These are phyloP conservation scores for Alternaria sp. DNA, from an alignment of 2,329 filamentous ascomycete genomes.

Conservation along the genomic window DNA sequence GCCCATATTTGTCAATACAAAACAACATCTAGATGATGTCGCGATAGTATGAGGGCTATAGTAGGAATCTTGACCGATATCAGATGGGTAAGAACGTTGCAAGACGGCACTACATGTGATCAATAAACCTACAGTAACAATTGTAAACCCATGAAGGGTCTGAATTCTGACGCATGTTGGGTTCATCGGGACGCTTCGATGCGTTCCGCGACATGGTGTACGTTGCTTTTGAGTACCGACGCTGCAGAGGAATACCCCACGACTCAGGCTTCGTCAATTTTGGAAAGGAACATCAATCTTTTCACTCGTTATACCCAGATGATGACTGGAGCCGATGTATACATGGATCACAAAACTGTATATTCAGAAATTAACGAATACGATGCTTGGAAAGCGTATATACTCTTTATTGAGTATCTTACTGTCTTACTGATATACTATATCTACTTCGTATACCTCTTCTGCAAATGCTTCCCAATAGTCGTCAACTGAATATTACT, in stretches of 20 bases:
- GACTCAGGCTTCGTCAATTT: background rate
- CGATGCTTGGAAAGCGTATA: no score
- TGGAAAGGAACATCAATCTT: background rate
- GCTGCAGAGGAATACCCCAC: rapidly evolving
- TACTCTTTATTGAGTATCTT: no score
- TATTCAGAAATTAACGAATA: no score
- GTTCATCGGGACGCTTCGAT: background rate
- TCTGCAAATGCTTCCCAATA: constrained; percentile 73
- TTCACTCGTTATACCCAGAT: background rate
- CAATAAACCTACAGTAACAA: background rate
- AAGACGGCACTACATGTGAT: background rate
- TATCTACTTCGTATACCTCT: constrained; percentile 66
- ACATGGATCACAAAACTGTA: no score
- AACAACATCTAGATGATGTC: background rate
- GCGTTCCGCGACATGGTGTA: background rate
- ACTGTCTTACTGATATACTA: no score
- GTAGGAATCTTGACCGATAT: background rate
- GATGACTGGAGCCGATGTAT: no score
- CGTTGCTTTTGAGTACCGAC: background rate
- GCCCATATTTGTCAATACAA: background rate
- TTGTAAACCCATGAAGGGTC: background rate
- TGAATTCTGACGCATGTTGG: background rate
- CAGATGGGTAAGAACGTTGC: background rate
- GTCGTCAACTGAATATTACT: constrained; percentile 76
- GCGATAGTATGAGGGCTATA: background rate